These are phyloP conservation scores for Parafenestella ontariensis DNA, from an alignment of 2,329 filamentous ascomycete genomes.

Conservation along the genomic window DNA sequence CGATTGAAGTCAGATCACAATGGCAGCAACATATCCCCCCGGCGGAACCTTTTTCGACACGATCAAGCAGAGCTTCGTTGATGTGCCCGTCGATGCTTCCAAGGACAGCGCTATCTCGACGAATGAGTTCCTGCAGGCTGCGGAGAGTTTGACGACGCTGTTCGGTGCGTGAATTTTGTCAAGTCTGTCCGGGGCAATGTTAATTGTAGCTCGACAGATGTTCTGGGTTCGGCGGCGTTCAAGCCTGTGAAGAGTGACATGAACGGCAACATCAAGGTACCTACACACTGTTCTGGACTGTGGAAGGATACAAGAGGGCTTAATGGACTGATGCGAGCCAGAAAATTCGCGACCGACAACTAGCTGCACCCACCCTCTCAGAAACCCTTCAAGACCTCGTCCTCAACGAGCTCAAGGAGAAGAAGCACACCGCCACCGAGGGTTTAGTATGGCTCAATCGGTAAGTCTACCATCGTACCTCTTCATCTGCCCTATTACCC, in stretches of 20 bases:
- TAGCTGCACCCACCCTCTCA: constrained; percentile 79
- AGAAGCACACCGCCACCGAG: constrained; percentile 88
- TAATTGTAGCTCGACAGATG: constrained; percentile 53
- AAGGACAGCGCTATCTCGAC: constrained; percentile 82
- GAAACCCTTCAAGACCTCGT: constrained; percentile 84
- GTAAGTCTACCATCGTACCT: constrained; percentile 58
- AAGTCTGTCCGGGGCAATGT: background rate
- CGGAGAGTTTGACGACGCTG: constrained; percentile 83
- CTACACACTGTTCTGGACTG: background rate
- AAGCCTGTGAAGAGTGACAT: constrained; percentile 91
- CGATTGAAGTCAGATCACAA: constrained; percentile 20
- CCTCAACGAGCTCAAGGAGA: constrained; percentile 84
- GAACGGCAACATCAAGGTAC: constrained; percentile 86
- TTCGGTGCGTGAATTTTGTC: constrained; percentile 68
- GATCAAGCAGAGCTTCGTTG: constrained; percentile 81
- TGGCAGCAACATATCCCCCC: constrained; percentile 52
- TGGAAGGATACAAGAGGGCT: background rate
- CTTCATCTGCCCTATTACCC: background rate
- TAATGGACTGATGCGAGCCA: constrained; percentile 47
- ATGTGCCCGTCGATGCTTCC: constrained; percentile 77
- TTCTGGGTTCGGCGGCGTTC: constrained; percentile 76
- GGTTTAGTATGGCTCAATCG: constrained; percentile 90
- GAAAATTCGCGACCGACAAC: constrained; percentile 89
- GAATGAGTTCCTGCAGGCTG: constrained; percentile 86
- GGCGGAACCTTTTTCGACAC: constrained; percentile 85